Conservation (phyloP, 768 basidiomycete genomes). For the Leccinum imitatum region DNA sequence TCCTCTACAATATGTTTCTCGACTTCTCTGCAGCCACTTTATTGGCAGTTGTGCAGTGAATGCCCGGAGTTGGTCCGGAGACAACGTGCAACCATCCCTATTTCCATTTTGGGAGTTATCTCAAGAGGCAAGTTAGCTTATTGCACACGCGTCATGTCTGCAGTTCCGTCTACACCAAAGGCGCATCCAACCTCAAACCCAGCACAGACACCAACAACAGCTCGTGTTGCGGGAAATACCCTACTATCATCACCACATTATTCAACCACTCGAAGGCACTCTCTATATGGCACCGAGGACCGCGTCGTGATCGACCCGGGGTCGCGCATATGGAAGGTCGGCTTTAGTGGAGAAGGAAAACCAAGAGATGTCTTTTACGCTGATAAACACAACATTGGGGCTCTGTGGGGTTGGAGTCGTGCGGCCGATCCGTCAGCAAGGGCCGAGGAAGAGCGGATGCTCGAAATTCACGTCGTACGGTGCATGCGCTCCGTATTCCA, state of each 20-base stretch:
- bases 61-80: too few relatives aligned
- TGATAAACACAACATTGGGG: conserved; percentile 38
- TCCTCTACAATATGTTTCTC: not conserved
- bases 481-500: conserved; percentile 79
- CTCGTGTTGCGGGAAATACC: conserved; percentile 47
- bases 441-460: conserved; percentile 70
- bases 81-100: too few relatives aligned
- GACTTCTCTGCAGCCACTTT: not conserved
- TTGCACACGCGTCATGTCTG: conserved; percentile 29
- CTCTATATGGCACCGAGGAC: conserved; percentile 96
- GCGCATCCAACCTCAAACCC: conserved; percentile 21
- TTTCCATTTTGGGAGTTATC: too few relatives aligned
- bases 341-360: conserved; percentile 93
- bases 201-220: conserved; percentile 55
- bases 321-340: conserved; percentile 93
- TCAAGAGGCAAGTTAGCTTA: not conserved
- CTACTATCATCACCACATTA: conserved; percentile 82
- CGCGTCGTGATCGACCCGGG: conserved; percentile 94
- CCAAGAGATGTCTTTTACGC: conserved; percentile 86
- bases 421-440: conserved; percentile 54
- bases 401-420: conserved; percentile 63
- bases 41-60: too few relatives aligned
- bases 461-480: conserved; percentile 68
- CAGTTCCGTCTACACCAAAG: conserved; percentile 35
- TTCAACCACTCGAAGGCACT: conserved; percentile 82